Base-by-base conservation (phyloP, 2,329 filamentous ascomycete species). In the Davidsoniella eucalypti region DNA sequence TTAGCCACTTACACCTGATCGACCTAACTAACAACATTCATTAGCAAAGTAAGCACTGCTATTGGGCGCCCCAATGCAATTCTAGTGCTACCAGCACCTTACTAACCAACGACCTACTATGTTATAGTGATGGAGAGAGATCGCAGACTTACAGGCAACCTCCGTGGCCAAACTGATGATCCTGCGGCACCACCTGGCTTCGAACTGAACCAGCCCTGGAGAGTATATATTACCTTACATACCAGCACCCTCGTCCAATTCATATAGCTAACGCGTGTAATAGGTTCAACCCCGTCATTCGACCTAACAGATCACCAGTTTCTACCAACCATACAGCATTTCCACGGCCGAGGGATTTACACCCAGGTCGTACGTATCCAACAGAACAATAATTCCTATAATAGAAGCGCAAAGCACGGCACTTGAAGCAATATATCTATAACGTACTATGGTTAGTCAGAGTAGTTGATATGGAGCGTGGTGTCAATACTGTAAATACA, bases 181-280 rank as follows among this genome's bases (percentile, higher is more conserved):
- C 63, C 74, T 40, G 61, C 66, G 56, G 76, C 77, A 18, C 76
- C 77, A 16, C 60, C 66, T 16, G 77, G 76, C 37, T 81, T 76
- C 61, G 77, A 80, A 58, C 58, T 78, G 54, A 80, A 72, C 65
- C 79, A 79, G 58, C 71, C 72, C 29, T 80, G 77, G 77, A 78
- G 69, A 66, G 77, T 79, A 70, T 40, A 41, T 12, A 10, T 33
- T 12, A 33, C 26, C 26, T 17, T 9, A 37, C 14, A 12, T 8
- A 14, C n/a, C 40, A 12, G 18, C n/a, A 40, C 6, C 12, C n/a
- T 36, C 38, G 17, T 21, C 23, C 6, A 18, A 48, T 38, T 8
- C 6, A 10, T 33, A 7, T 12, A 33, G 26, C 26, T 33, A 33
- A 33, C 26, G 10, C 26, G 10, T 33, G 26, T 26, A n/a, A 4